These are phyloP conservation scores for Lipomyces yamanashiensis DNA, from an alignment of 805 yeast genomes.

Conservation along the genomic window DNA sequence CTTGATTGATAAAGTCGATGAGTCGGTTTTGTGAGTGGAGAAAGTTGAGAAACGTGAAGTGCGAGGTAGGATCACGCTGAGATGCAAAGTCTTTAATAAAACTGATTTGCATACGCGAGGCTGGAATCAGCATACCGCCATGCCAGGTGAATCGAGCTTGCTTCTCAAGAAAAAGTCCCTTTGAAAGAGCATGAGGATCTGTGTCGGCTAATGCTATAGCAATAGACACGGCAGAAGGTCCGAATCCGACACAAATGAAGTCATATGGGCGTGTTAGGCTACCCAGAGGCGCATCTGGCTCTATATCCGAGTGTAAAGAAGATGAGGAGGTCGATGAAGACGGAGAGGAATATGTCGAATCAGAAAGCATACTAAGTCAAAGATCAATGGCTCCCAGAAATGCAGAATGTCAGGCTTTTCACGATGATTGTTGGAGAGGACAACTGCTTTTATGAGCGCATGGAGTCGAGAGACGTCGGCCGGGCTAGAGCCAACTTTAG, in stretches of 20 bases:
- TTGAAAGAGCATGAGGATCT: neutral
- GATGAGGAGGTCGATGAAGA: neutral
- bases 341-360: neutral
- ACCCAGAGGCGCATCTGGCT: neutral
- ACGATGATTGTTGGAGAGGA: too few relatives aligned
- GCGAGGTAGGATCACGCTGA: conserved; percentile 39
- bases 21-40: conserved; percentile 34
- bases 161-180: conserved; percentile 37
- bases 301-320: neutral
- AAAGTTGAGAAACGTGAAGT: conserved; percentile 40
- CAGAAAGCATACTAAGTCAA: neutral
- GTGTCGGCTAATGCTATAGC: conserved; percentile 37
- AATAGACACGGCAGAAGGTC: conserved; percentile 40
- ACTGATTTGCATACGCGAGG: conserved; percentile 40
- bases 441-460: too few relatives aligned
- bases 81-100: conserved; percentile 41
- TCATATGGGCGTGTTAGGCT: conserved; percentile 17
- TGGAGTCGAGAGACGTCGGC: too few relatives aligned
- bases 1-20: conserved; percentile 35
- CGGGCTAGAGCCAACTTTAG: too few relatives aligned
- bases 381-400: neutral
- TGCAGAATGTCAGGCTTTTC: too few relatives aligned
- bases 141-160: conserved; percentile 38
- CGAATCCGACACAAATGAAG: conserved; percentile 38
- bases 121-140: conserved; percentile 40